Evolutionary conservation across 352 stramenopile genomes (phyloP).

Genomic region (Phytophthora pseudosyringae): DNA sequence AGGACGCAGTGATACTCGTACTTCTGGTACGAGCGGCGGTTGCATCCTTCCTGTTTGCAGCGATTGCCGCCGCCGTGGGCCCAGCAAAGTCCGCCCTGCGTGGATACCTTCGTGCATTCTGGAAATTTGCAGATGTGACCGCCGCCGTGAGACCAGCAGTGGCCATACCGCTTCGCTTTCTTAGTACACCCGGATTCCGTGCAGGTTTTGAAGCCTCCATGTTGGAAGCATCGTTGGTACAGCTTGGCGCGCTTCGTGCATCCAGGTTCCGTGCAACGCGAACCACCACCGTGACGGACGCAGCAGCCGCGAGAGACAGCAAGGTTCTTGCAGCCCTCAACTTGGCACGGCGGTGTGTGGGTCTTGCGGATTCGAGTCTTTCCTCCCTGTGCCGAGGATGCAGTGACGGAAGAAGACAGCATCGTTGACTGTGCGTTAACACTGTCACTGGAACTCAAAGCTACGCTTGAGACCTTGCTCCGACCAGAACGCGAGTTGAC

Average conservation of each 20-base stretch:
- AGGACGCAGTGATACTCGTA: constrained; percentile 63
- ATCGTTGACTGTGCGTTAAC: constrained; percentile 1
- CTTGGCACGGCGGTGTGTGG: constrained; percentile 57
- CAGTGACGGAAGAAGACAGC: constrained; percentile 12
- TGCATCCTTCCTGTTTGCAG: constrained; percentile 46
- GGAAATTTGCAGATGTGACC: constrained; percentile 23
- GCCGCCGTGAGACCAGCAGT: constrained; percentile 76
- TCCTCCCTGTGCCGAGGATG: constrained; percentile 10
- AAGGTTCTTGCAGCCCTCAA: constrained; percentile 67
- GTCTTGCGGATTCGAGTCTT: constrained; percentile 38
- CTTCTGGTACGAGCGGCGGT: constrained; percentile 68
- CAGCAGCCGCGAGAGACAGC: constrained; percentile 56
- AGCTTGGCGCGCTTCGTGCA: constrained; percentile 69
- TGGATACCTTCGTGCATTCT: constrained; percentile 65
- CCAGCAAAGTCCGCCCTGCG: constrained; percentile 74
- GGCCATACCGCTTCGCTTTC: constrained; percentile 72
- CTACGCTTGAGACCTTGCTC: constrained; percentile 14
- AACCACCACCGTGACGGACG: constrained; percentile 58
- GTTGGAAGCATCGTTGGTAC: constrained; percentile 72
- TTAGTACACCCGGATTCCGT: constrained; percentile 55
- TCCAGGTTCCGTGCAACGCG: constrained; percentile 46
- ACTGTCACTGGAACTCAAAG: constrained; percentile 19
- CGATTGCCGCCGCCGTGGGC: constrained; percentile 58
- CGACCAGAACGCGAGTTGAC: constrained; percentile 4
- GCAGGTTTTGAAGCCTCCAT: constrained; percentile 74